These are phyloP conservation scores for Flaveria brownii DNA, from an alignment of 129 eudicot genomes.

Conservation along the genomic window DNA sequence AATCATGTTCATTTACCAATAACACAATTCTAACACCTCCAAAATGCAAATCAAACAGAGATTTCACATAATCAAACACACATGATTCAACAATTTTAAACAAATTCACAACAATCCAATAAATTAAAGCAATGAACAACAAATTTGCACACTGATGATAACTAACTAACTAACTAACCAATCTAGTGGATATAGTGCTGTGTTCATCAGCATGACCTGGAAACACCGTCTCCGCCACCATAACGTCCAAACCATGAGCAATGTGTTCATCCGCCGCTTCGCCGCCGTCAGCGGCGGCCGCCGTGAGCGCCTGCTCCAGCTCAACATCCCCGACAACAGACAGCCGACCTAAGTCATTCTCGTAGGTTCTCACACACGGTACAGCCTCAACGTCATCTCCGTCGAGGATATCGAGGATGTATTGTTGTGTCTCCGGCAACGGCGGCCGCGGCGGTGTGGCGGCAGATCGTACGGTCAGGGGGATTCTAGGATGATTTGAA, in stretches of 20 bases:
- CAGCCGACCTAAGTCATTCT: slow-evolving; percentile 74
- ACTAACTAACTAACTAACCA: slow-evolving; percentile 40
- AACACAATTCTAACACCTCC: neutral
- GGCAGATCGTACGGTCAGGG: slow-evolving; percentile 22
- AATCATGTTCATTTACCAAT: neutral
- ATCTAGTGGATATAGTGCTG: slow-evolving; percentile 74
- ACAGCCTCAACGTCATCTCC: slow-evolving; percentile 37
- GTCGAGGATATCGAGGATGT: slow-evolving; percentile 55
- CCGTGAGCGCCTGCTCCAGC: slow-evolving; percentile 73
- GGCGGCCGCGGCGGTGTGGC: slow-evolving; percentile 39
- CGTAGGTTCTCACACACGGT: slow-evolving; percentile 76
- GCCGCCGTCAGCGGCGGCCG: slow-evolving; percentile 98
- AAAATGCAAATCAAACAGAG: neutral
- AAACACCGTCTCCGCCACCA: slow-evolving; percentile 87
- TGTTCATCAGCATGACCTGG: slow-evolving; percentile 67
- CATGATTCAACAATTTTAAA: neutral
- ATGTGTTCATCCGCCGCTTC: slow-evolving; percentile 75
- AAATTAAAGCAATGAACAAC: too few species aligned
- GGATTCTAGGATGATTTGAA: slow-evolving; percentile 22
- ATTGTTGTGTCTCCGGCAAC: slow-evolving; percentile 44
- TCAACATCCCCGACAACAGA: slow-evolving; percentile 76
- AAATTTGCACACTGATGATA: too few species aligned
- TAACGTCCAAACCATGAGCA: slow-evolving; percentile 47
- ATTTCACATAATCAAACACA: neutral
- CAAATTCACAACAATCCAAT: too few species aligned